phyloP scores from a whole-genome alignment of 2,329 filamentous ascomycete species.

The Calonectria crousiana region DNA sequence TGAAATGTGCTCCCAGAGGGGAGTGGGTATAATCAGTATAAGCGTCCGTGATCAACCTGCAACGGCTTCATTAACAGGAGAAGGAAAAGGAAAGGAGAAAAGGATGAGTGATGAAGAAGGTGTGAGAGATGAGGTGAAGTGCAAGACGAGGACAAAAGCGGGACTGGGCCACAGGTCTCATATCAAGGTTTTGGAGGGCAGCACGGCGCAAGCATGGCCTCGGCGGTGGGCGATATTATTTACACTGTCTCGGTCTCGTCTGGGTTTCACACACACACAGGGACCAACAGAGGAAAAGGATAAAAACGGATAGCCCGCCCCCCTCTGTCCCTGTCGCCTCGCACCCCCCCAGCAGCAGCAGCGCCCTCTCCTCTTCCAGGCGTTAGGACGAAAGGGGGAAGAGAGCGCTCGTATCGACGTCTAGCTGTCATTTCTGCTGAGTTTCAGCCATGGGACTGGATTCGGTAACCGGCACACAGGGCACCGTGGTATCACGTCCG shows the following conservation, averaged over 20 bases:
- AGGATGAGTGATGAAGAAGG: not conserved
- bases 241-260: not conserved
- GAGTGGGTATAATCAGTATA: not conserved
- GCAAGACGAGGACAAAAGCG: not conserved
- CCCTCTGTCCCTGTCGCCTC: not conserved
- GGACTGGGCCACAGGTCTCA: not conserved
- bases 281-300: not conserved
- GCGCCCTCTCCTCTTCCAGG: not conserved
- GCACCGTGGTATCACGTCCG: not conserved
- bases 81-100: not conserved
- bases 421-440: not conserved
- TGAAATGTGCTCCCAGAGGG: not conserved
- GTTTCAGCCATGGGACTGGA: not conserved
- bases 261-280: not conserved
- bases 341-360: no score
- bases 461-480: not conserved
- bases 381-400: not conserved
- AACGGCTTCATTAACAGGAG: not conserved
- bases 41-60: not conserved
- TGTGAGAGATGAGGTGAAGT: not conserved
- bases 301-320: not conserved
- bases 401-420: not conserved
- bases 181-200: slow-evolving; percentile 5
- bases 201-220: not conserved
- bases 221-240: not conserved